These are phyloP conservation scores for Thielaviopsis musarum DNA, from an alignment of 2,329 filamentous ascomycete species.

Conservation along the genomic window DNA sequence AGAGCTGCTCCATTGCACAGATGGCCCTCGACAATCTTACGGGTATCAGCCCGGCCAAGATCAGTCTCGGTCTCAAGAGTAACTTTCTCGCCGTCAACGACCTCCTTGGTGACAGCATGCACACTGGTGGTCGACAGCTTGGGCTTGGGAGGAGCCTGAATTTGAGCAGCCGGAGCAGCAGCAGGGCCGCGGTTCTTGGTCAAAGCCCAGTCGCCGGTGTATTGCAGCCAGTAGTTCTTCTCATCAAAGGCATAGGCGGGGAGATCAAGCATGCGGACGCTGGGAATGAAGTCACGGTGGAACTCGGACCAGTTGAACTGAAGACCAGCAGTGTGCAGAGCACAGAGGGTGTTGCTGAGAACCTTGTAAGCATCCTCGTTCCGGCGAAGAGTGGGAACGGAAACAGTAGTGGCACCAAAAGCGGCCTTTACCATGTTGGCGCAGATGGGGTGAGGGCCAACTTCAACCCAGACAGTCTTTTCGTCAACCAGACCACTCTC, in stretches of 20 bases:
- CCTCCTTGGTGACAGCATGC: conserved; percentile 45
- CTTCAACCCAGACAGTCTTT: conserved; percentile 50
- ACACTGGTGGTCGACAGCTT: conserved; percentile 49
- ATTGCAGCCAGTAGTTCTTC: conserved; percentile 53
- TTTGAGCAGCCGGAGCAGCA: conserved; percentile 18
- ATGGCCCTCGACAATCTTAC: conserved; percentile 43
- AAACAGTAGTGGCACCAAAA: conserved; percentile 33
- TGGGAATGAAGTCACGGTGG: conserved; percentile 31
- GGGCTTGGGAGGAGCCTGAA: conserved; percentile 27
- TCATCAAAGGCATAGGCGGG: conserved; percentile 57
- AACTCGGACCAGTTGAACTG: conserved; percentile 56
- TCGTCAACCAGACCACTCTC: conserved; percentile 38
- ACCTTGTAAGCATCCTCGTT: conserved; percentile 49
- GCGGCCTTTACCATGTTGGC: conserved; percentile 47
- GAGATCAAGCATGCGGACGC: conserved; percentile 37
- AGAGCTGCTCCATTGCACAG: conserved; percentile 49
- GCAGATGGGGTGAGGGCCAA: conserved; percentile 55
- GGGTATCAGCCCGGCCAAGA: conserved; percentile 44
- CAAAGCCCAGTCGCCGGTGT: conserved; percentile 52
- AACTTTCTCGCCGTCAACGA: conserved; percentile 38
- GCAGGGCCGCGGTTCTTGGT: conserved; percentile 46
- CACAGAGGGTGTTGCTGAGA: conserved; percentile 36
- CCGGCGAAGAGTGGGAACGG: conserved; percentile 44
- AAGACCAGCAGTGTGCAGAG: conserved; percentile 43
- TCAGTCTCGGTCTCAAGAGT: conserved; percentile 46